Base-by-base conservation (phyloP, 345 rosid genomes). In the Euphorbia pulcherrima region DNA sequence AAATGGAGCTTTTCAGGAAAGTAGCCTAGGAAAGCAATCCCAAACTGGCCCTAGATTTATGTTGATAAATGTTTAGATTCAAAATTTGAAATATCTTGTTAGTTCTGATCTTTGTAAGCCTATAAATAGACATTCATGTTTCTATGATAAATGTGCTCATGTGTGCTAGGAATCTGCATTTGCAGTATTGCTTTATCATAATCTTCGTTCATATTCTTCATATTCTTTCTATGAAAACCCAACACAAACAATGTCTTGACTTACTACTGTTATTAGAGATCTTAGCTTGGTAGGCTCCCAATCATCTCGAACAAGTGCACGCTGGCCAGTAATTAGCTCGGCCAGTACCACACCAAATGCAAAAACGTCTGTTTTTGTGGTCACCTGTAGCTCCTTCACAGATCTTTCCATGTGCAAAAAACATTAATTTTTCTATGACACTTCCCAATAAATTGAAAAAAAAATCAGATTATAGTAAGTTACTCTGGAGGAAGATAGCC, bases 401-500 rank as follows among this genome's bases (percentile, higher is more conserved):
- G 90, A 85, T 76, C 90, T 88, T 75, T 48, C 33, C 73, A 71
- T 24, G 48, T 29, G 6, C 0, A 6, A 18, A 33, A 8, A 57
- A n/a, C 10, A 3, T 17, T 9, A 47, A 24, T 14, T 39, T 57
- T 24, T 47, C 27, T 18, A 7, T 55, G 12, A 14, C 50, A 0
- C 50, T 44, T 18, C 12, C 4, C 13, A 20, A 62, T 21, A 20
- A 0, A 30, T 12, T 30, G 24, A 7, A 5, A 50, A 7, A 5
- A 50, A 12, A 27, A 58, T 29, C 14, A 23, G 35, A 33, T 28
- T 17, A 40, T 51, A 20, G 11, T 21, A 29, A 70, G 75, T 70
- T 77, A 88, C 90, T 88, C 88, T 0, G 90, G 90, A 26, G 90
- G 86, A 50, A 85, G 87, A 65, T 88, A 88, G 69, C 90, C 90